These are phyloP conservation scores for Tripterygium wilfordii DNA, from an alignment of 177 flowering plant genomes.

Conservation along the genomic window DNA sequence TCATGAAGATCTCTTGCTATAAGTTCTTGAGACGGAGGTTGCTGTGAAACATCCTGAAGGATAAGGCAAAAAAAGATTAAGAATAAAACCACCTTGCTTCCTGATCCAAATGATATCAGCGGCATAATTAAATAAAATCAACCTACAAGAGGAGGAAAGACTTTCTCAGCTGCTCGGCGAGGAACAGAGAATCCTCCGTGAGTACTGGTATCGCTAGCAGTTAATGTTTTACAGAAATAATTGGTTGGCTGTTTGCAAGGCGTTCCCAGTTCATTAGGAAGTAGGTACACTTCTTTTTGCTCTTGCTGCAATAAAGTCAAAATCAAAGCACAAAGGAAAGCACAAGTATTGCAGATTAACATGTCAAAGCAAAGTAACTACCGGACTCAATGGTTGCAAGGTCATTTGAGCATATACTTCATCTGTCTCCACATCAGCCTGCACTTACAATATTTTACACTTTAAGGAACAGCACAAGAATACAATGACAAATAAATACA, in stretches of 20 bases:
- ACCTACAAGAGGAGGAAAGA: slow-evolving; percentile 41
- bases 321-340: background rate
- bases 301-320: slow-evolving; percentile 34
- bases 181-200: slow-evolving; percentile 74
- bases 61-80: background rate
- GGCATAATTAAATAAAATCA: background rate
- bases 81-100: background rate
- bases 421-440: slow-evolving; percentile 82
- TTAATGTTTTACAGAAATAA: slow-evolving; percentile 58
- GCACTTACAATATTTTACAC: slow-evolving; percentile 14
- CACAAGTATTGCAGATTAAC: background rate
- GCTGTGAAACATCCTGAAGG: slow-evolving; percentile 59
- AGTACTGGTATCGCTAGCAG: too few species aligned
- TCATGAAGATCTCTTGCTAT: slow-evolving; percentile 81
- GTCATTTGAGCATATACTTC: slow-evolving; percentile 87
- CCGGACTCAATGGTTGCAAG: slow-evolving; percentile 62
- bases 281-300: slow-evolving; percentile 42
- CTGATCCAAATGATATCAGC: background rate
- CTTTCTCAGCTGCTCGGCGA: slow-evolving; percentile 72
- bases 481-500: background rate
- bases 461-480: background rate
- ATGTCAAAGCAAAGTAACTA: slow-evolving; percentile 5
- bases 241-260: slow-evolving; percentile 63
- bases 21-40: slow-evolving; percentile 70
- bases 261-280: slow-evolving; percentile 47